Evolutionary conservation across 2,329 filamentous ascomycete species (phyloP).

Genomic region (Fusarium secorum): DNA sequence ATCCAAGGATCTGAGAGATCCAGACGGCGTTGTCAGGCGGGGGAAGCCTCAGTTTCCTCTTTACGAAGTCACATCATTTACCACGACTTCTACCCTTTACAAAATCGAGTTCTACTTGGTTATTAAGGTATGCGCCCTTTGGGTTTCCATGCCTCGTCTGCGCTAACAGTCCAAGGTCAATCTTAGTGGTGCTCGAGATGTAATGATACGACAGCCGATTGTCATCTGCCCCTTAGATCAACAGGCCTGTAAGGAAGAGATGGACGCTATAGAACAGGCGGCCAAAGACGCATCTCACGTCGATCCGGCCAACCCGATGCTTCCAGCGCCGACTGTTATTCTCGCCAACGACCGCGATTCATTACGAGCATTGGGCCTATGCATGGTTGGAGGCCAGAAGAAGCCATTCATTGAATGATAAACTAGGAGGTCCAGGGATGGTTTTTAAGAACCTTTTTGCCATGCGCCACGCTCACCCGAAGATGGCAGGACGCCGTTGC

Average conservation of each 20-base stretch:
- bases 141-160: conserved; percentile 11
- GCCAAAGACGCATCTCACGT: conserved; percentile 91
- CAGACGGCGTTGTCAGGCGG: conserved; percentile 85
- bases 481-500: conserved; percentile 12
- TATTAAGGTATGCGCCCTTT: conserved; percentile 74
- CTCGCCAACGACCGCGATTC: conserved; percentile 76
- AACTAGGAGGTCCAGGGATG: background rate
- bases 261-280: conserved; percentile 96
- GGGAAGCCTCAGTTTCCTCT: conserved; percentile 88
- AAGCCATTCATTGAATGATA: conserved; percentile 70
- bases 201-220: conserved; percentile 87
- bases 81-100: conserved; percentile 91
- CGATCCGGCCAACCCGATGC: conserved; percentile 87
- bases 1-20: conserved; percentile 84
- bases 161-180: conserved; percentile 69
- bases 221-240: conserved; percentile 96
- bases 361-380: conserved; percentile 68
- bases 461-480: conserved; percentile 17
- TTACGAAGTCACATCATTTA: conserved; percentile 89
- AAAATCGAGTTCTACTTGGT: conserved; percentile 98
- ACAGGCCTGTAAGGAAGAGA: conserved; percentile 95
- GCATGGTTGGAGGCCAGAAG: conserved; percentile 69
- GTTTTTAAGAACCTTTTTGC: conserved; percentile 24
- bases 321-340: conserved; percentile 86
- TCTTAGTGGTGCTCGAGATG: conserved; percentile 86